These are phyloP conservation scores for Hemileccinum rubropunctum DNA, from an alignment of 768 basidiomycete genomes.

Conservation along the genomic window DNA sequence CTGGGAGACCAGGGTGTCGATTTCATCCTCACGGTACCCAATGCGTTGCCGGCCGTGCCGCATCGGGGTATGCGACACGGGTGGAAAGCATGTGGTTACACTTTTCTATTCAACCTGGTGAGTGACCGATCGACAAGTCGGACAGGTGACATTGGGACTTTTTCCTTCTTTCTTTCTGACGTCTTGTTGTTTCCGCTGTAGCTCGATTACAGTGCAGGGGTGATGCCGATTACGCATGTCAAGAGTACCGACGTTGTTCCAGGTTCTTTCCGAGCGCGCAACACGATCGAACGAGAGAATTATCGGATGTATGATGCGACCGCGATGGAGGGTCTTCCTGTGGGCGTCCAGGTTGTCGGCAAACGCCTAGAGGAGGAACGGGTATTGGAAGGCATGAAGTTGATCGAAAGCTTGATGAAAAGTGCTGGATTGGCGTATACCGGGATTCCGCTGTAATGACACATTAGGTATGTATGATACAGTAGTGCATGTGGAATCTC, in stretches of 20 bases:
- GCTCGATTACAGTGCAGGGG: conserved; percentile 46
- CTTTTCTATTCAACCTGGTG: conserved; percentile 67
- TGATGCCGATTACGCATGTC: conserved; percentile 44
- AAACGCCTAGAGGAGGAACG: conserved; percentile 46
- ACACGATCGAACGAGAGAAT: conserved; percentile 37
- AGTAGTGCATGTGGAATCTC: too few relatives aligned
- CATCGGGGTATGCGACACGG: conserved; percentile 52
- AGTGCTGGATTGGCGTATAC: conserved; percentile 22
- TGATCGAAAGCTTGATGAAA: conserved; percentile 33
- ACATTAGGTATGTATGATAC: too few relatives aligned
- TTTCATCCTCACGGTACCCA: conserved; percentile 60
- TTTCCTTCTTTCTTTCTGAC: background rate
- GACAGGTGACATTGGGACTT: background rate
- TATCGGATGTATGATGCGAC: conserved; percentile 41
- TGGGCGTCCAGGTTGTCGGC: conserved; percentile 44
- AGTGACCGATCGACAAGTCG: conserved; percentile 11
- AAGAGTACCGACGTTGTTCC: conserved; percentile 33
- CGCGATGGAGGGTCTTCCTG: conserved; percentile 44
- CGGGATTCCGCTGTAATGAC: conserved; percentile 20
- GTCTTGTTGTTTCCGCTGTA: conserved; percentile 6
- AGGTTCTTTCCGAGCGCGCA: conserved; percentile 27
- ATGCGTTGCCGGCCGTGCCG: conserved; percentile 58
- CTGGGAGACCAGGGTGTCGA: conserved; percentile 48
- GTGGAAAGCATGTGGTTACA: conserved; percentile 59
- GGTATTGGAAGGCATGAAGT: conserved; percentile 44